These are phyloP conservation scores for Eutrema heterophyllum DNA, from an alignment of 345 rosid species.

Conservation along the genomic window DNA sequence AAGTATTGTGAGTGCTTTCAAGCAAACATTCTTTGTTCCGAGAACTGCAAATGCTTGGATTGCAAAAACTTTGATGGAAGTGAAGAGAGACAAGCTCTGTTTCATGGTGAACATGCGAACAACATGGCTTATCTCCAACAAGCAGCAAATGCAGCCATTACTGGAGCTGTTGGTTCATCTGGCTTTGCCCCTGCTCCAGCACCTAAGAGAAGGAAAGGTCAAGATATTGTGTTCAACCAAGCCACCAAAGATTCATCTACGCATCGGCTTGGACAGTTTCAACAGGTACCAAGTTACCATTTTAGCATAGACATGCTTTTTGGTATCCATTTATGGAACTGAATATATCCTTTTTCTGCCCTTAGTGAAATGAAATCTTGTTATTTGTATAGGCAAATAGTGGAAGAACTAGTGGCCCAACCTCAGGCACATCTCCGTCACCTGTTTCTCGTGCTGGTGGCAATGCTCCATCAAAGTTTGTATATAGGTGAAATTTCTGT, in stretches of 20 bases:
- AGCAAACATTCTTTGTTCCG: slow-evolving; percentile 95
- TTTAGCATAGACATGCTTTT: background rate
- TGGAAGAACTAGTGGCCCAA: slow-evolving; percentile 45
- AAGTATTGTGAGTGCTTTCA: slow-evolving; percentile 99
- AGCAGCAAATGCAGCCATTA: slow-evolving; percentile 98
- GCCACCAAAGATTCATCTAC: slow-evolving; percentile 53
- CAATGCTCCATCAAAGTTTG: slow-evolving; percentile 58
- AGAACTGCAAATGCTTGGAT: slow-evolving; percentile 94
- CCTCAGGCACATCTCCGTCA: slow-evolving; percentile 41
- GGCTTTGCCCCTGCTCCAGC: slow-evolving; percentile 77
- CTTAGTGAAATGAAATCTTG: background rate
- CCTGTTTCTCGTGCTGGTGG: slow-evolving; percentile 48
- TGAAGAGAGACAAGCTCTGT: slow-evolving; percentile 92
- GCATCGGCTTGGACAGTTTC: slow-evolving; percentile 58
- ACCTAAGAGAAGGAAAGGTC: slow-evolving; percentile 80
- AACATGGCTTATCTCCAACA: slow-evolving; percentile 86
- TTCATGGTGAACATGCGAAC: slow-evolving; percentile 86
- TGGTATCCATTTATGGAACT: background rate
- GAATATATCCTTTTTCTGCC: background rate
- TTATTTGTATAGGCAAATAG: slow-evolving; percentile 34
- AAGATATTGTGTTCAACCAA: slow-evolving; percentile 62
- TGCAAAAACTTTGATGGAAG: slow-evolving; percentile 98
- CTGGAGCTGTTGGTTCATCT: slow-evolving; percentile 96
- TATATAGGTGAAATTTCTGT: slow-evolving; percentile 61
- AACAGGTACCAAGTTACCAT: slow-evolving; percentile 48